These are phyloP conservation scores for Capniomyces stellatus DNA, from an alignment of 371 early-diverging fungal species.

Conservation along the genomic window DNA sequence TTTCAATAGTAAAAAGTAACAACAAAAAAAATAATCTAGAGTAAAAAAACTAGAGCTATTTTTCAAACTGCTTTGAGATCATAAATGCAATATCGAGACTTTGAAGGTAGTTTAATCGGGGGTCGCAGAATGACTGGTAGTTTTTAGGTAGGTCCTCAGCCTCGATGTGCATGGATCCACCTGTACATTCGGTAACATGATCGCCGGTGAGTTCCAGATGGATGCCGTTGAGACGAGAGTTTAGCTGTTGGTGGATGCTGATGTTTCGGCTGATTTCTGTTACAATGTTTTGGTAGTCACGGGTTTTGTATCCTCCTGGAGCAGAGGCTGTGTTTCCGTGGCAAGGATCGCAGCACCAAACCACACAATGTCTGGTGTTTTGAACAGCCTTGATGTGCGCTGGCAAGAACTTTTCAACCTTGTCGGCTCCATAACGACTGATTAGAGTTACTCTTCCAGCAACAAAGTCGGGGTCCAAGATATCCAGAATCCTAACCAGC, in stretches of 20 bases:
- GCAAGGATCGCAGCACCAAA: conserved; percentile 96
- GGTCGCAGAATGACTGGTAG: conserved; percentile 90
- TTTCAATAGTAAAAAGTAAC: too few relatives aligned
- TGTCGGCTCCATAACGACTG: conserved; percentile 78
- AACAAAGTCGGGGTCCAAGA: conserved; percentile 69
- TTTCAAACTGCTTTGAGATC: conserved; percentile 39
- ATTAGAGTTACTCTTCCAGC: conserved; percentile 87
- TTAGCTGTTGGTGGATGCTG: conserved; percentile 52
- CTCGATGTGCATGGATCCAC: conserved; percentile 82
- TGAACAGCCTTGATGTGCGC: conserved; percentile 79
- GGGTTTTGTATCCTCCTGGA: conserved; percentile 67
- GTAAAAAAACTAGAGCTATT: neutral
- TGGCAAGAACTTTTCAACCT: conserved; percentile 63
- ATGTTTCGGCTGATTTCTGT: conserved; percentile 62
- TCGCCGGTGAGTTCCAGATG: conserved; percentile 94
- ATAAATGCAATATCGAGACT: conserved; percentile 87
- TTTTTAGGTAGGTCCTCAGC: conserved; percentile 63
- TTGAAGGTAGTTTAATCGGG: conserved; percentile 89
- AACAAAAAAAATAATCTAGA: too few relatives aligned
- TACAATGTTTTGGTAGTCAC: conserved; percentile 69
- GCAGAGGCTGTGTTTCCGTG: conserved; percentile 89
- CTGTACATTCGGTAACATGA: conserved; percentile 80
- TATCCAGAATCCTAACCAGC: conserved; percentile 56
- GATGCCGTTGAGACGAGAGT: conserved; percentile 76
- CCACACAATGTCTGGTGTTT: conserved; percentile 63